Evolutionary conservation across 2,329 filamentous ascomycete species (phyloP).

Genomic region (Pseudonectria foliicola): DNA sequence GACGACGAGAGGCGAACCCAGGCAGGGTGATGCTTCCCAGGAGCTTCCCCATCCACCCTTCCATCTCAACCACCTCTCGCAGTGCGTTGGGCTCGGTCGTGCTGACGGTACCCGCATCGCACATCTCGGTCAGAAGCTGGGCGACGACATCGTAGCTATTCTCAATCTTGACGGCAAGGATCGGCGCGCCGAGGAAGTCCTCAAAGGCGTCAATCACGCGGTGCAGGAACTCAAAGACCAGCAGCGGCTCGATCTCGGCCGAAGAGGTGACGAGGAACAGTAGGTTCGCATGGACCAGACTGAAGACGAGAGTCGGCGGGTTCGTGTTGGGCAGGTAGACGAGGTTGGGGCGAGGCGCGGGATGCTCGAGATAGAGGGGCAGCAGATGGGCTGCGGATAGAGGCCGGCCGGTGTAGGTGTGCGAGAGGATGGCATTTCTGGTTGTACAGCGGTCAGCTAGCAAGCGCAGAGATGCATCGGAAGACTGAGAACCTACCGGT

Average conservation of each 20-base stretch:
- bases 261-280: slow-evolving; percentile 82
- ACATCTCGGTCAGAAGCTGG: slow-evolving; percentile 91
- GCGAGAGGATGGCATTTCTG: slow-evolving; percentile 79
- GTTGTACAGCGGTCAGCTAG: slow-evolving; percentile 19
- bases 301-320: slow-evolving; percentile 84
- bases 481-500: slow-evolving; percentile 55
- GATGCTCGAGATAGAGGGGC: slow-evolving; percentile 78
- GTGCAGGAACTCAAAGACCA: slow-evolving; percentile 91
- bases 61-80: slow-evolving; percentile 84
- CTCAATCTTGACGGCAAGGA: slow-evolving; percentile 82
- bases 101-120: slow-evolving; percentile 80
- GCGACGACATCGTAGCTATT: slow-evolving; percentile 87
- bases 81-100: slow-evolving; percentile 92
- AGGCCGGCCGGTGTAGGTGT: slow-evolving; percentile 78
- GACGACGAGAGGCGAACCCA: slow-evolving; percentile 37
- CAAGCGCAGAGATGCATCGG: slow-evolving; percentile 1
- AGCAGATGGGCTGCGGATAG: slow-evolving; percentile 70
- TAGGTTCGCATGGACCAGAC: slow-evolving; percentile 77
- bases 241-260: slow-evolving; percentile 77
- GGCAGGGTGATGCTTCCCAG: slow-evolving; percentile 82
- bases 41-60: slow-evolving; percentile 82
- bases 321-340: slow-evolving; percentile 77
- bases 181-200: slow-evolving; percentile 83
- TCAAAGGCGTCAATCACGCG: slow-evolving; percentile 87
- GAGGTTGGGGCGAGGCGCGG: slow-evolving; percentile 73